A percentile compares a stretch with the other conserved stretches of the same genome.
phyloP scores from a whole-genome alignment of 306 rosid species.

The Prunus armeniaca region DNA sequence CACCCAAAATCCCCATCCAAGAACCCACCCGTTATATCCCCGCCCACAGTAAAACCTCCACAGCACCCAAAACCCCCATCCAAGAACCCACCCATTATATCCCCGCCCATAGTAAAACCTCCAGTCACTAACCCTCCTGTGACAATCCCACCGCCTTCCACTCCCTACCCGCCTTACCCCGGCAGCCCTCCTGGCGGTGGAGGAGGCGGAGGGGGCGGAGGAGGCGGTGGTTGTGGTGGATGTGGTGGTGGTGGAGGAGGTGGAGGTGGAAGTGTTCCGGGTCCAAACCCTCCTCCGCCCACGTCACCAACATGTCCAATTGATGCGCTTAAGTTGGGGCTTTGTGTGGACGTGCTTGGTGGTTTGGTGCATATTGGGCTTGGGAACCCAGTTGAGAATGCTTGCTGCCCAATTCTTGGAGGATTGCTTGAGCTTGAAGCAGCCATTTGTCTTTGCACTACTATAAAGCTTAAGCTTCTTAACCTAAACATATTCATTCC shows the following conservation, averaged over 20 bases:
- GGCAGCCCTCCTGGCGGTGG: conserved; percentile 10
- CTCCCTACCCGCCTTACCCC: conserved; percentile 37
- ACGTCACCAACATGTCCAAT: conserved; percentile 57
- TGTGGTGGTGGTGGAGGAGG: conserved; percentile 16
- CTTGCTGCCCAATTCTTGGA: conserved; percentile 75
- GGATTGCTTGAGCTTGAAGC: conserved; percentile 90
- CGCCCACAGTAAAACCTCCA: conserved; percentile 32
- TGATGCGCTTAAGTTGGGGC: conserved; percentile 71
- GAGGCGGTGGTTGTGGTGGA: not conserved
- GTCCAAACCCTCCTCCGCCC: conserved; percentile 31
- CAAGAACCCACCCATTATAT: conserved; percentile 21
- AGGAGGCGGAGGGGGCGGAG: not conserved
- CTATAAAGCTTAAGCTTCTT: conserved; percentile 66
- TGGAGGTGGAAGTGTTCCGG: conserved; percentile 20
- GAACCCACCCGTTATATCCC: conserved; percentile 33
- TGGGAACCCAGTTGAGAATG: conserved; percentile 67
- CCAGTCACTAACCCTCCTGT: conserved; percentile 56
- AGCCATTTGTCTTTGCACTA: conserved; percentile 80
- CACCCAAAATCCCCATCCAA: conserved; percentile 26
- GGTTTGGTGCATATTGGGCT: conserved; percentile 76
- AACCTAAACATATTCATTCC: conserved; percentile 76
- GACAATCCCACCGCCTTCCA: conserved; percentile 47
- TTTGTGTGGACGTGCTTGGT: conserved; percentile 79
- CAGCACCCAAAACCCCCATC: conserved; percentile 27
- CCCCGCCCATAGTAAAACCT: conserved; percentile 54